Percentiles rank a stretch among this genome's conserved stretches.
phyloP scores from a whole-genome alignment of 2,329 filamentous ascomycete species.

The Venturia effusa region DNA sequence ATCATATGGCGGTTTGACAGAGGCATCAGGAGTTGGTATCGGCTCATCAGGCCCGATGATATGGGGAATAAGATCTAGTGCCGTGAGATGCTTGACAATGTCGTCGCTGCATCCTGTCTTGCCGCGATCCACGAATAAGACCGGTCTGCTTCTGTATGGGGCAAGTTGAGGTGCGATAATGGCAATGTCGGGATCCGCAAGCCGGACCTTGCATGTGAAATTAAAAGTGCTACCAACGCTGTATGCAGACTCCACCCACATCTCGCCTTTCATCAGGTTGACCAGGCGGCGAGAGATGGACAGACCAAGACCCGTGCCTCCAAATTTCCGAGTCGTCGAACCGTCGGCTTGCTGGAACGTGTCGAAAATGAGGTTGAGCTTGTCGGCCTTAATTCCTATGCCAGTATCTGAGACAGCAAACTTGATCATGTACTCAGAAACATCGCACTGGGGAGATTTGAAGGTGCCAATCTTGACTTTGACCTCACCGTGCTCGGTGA shows the following conservation, averaged over 20 bases:
- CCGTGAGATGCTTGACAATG: slow-evolving; percentile 66
- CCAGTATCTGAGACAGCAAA: slow-evolving; percentile 94
- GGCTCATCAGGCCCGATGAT: slow-evolving; percentile 70
- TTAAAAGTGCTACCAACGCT: slow-evolving; percentile 90
- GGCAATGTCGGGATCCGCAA: slow-evolving; percentile 67
- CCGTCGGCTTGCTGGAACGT: slow-evolving; percentile 98
- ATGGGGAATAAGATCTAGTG: slow-evolving; percentile 69
- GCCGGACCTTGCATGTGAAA: slow-evolving; percentile 86
- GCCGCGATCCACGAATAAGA: slow-evolving; percentile 90
- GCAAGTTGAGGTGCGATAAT: slow-evolving; percentile 73
- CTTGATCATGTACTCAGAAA: slow-evolving; percentile 82
- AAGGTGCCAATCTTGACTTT: slow-evolving; percentile 80
- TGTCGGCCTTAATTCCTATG: slow-evolving; percentile 91
- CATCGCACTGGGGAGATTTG: slow-evolving; percentile 51
- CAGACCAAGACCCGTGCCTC: slow-evolving; percentile 83
- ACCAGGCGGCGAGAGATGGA: slow-evolving; percentile 94
- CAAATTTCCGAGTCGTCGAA: slow-evolving; percentile 91
- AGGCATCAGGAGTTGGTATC: slow-evolving; percentile 43
- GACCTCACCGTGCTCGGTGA: slow-evolving; percentile 93
- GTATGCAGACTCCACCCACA: slow-evolving; percentile 91
- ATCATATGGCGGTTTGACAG: slow-evolving; percentile 62
- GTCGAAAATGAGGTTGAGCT: slow-evolving; percentile 94
- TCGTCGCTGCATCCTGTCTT: slow-evolving; percentile 66
- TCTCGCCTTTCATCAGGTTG: slow-evolving; percentile 89
- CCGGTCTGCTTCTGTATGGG: slow-evolving; percentile 86